Base-by-base conservation (phyloP, 2,329 filamentous ascomycete species). In the Aspergillus costaricaensis region DNA sequence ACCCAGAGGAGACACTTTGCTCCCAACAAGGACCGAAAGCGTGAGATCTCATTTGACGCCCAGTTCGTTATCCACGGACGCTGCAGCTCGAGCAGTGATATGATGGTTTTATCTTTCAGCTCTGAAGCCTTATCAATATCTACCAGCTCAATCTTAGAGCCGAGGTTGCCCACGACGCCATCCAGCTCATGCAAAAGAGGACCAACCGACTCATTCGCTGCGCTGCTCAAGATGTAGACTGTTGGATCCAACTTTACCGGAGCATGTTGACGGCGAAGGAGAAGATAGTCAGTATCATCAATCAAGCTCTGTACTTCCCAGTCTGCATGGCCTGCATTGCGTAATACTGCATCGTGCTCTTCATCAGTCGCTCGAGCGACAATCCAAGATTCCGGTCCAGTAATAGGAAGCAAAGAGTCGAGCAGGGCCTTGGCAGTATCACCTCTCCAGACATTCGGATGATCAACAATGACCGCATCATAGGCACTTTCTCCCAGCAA, bases 1-100 rank as follows among this genome's bases (percentile, higher is more conserved):
- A 67, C 51, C 65, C 66, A 68, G 15, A 68, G 62, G 19, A 67
- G 41, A n/a, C 66, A 63, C 27, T 67, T 57, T 4, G 62, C 64
- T 15, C 39, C 52, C 19, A 67, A 36, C 3, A 68, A 27, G 5
- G 23, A 27, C 41, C 59, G 60, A 2, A 67, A 62, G 6, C n/a
- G 48, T 21, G 61, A n/a, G 3, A 68, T 43, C 30, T 66, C 62
- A 7, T 19, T 19, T 0, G 59, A 39, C 1, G 54, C 55, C 65
- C 64, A 68, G 4, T 36, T 30, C 1, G 49, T 38, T 5, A 65
- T 50, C 65, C 64, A 68, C 3, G 65, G 58, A 14, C 48, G 23
- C 8, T 51, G 55, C 23, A 67, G 36, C 17, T 68, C 66, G 5
- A 68, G 32, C 52, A 68, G 51, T 1, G 65, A 67, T 15, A 68